Percentiles rank a stretch among this genome's conserved stretches.
Conservation (phyloP, 73 alveolate species). For the Tetrahymena borealis region DNA sequence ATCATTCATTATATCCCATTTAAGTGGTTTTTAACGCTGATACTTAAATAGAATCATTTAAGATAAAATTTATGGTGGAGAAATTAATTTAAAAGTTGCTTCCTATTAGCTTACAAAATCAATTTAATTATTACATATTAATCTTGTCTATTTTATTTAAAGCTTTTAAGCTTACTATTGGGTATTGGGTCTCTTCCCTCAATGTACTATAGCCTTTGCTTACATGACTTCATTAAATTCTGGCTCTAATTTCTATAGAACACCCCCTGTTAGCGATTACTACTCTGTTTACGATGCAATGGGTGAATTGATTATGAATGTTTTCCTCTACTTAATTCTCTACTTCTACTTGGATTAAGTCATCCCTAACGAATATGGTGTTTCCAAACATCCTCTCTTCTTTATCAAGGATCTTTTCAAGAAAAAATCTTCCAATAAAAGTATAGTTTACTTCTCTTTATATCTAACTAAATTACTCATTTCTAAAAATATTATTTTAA, state of each 20-base stretch:
- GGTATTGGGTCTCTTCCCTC: not conserved
- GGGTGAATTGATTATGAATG: conserved; percentile 10
- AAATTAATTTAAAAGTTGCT: no score
- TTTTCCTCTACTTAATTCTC: conserved; percentile 46
- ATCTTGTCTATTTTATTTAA: not conserved
- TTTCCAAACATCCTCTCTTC: conserved; percentile 56
- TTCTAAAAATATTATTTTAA: not conserved
- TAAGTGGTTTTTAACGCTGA: no score
- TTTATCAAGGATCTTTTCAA: conserved; percentile 5
- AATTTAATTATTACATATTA: not conserved
- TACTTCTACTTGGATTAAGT: conserved; percentile 68
- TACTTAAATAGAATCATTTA: no score
- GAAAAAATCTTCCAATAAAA: not conserved
- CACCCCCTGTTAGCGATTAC: conserved; percentile 10
- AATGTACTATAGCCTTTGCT: conserved; percentile 27
- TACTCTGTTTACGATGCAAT: conserved; percentile 1
- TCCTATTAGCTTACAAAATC: not conserved
- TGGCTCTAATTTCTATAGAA: not conserved
- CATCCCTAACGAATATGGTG: conserved; percentile 71
- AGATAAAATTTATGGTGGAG: no score
- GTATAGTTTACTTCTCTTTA: not conserved
- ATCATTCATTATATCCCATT: no score
- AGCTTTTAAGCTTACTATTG: not conserved
- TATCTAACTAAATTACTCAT: no score
- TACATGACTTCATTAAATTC: conserved; percentile 21